Evolutionary conservation across 768 basidiomycete genomes (phyloP).

Genomic region (Asterophora parasitica): DNA sequence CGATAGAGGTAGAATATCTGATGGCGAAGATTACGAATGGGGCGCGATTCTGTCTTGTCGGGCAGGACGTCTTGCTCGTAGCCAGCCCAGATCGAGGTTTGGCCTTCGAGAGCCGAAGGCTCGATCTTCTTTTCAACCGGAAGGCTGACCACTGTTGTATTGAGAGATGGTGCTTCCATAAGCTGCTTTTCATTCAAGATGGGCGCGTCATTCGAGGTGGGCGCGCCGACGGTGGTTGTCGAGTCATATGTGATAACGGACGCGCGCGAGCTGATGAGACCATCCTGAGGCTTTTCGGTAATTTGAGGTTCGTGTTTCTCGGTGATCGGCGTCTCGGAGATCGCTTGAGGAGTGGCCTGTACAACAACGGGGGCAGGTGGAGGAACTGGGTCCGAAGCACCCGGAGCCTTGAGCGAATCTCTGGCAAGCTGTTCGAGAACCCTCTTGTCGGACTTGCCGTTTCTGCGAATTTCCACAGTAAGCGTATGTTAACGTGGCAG

Average conservation of each 20-base stretch:
- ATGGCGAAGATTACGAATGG: slow-evolving; percentile 49
- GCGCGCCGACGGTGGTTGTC: slow-evolving; percentile 1
- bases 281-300: slow-evolving; percentile 5
- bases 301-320: slow-evolving; percentile 4
- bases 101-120: slow-evolving; percentile 21
- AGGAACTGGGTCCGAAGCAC: neutral
- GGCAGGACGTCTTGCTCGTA: slow-evolving; percentile 49
- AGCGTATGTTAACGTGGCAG: neutral
- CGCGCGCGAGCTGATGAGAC: slow-evolving; percentile 1
- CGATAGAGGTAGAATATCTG: slow-evolving; percentile 55
- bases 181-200: neutral
- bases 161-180: slow-evolving; percentile 10
- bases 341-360: neutral
- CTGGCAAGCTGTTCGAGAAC: slow-evolving; percentile 36
- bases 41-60: slow-evolving; percentile 42
- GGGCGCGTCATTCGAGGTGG: neutral
- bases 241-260: slow-evolving; percentile 4
- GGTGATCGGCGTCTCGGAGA: slow-evolving; percentile 1
- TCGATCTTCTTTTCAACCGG: slow-evolving; percentile 17
- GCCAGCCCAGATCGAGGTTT: slow-evolving; percentile 43
- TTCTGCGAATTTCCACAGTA: slow-evolving; percentile 24
- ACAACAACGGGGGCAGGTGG: neutral
- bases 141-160: slow-evolving; percentile 18
- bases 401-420: slow-evolving; percentile 13
- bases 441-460: slow-evolving; percentile 47